Evolutionary conservation across 257 asterid genomes (phyloP).

Genomic region (Ilex aquifolium): DNA sequence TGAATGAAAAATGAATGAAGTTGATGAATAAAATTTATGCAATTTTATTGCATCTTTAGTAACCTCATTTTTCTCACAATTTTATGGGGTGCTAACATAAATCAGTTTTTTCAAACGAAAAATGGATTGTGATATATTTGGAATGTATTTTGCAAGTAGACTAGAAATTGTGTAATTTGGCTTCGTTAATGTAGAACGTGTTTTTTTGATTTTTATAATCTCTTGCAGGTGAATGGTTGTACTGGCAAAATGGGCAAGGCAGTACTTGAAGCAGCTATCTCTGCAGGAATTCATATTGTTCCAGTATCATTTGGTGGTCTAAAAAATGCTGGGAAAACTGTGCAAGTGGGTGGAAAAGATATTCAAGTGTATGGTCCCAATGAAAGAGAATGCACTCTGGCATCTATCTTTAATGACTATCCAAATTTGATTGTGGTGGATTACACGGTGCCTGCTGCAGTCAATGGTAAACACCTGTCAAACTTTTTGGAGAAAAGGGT

Average conservation of each 20-base stretch:
- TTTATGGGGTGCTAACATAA: too few species aligned
- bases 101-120: too few species aligned
- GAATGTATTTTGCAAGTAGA: too few species aligned
- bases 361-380: slow-evolving; percentile 60
- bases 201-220: slow-evolving; percentile 1
- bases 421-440: slow-evolving; percentile 75
- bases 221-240: slow-evolving; percentile 73
- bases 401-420: slow-evolving; percentile 46
- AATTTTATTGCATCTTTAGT: too few species aligned
- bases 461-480: slow-evolving; percentile 46
- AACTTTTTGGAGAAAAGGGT: too few species aligned
- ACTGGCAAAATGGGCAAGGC: slow-evolving; percentile 94
- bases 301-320: slow-evolving; percentile 76
- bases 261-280: slow-evolving; percentile 83
- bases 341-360: slow-evolving; percentile 63
- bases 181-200: too few species aligned
- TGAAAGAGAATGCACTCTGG: slow-evolving; percentile 50
- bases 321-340: slow-evolving; percentile 55
- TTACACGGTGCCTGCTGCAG: slow-evolving; percentile 79
- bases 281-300: slow-evolving; percentile 80
- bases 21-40: too few species aligned
- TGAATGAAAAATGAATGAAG: too few species aligned
- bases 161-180: too few species aligned
- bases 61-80: too few species aligned
- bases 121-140: too few species aligned